Base-by-base conservation (phyloP, 139 green algal genomes). In the Auxenochlorella pyrenoidosa region DNA sequence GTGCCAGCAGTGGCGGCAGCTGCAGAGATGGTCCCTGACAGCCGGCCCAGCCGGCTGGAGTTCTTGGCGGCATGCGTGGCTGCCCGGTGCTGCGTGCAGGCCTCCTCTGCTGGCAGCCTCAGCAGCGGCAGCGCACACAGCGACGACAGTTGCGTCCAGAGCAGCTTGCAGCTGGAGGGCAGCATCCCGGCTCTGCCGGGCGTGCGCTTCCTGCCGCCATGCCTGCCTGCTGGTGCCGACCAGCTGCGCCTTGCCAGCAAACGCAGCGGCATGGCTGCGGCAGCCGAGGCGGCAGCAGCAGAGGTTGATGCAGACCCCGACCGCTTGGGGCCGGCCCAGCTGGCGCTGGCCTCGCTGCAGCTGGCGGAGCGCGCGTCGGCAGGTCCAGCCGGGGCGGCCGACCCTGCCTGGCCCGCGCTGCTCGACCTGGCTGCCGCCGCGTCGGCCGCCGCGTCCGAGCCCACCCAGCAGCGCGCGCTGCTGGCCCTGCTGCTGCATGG, bases 401-500 rank as follows among this genome's bases (percentile, higher is more conserved):
- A 10, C 38, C 24, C 24, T 41, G 38, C 4, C 5, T 87, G 70
- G 70, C 6, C 24, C 5, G n/a, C 36, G 70, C 71, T 87, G 71
- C 72, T 87, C 13, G 70, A 63, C 26, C 83, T 81, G 36, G 51
- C 71, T 3, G 40, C 59, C 1, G 38, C 59, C 0, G 83, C 83
- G 2, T 54, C 83, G 3, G 51, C 26, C 15, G 32, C 10, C 3
- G 83, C 38, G 15, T 40, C 16, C 1, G 83, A 87, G 22, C 83
- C 41, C 3, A 10, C 13, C 51, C 70, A 87, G 51, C 70, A 81
- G 71, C 83, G 71, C 28, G 36, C n/a, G 12, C 51, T 87, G 70
- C 83, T 87, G 66, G 26, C 65, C 47, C 51, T 82, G 36, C 40
- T 58, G 84, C 76, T 88, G 60, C 84, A 82, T 38, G 44, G 68